Conservation (phyloP, 306 rosid genomes). For the Mucuna pruriens region DNA sequence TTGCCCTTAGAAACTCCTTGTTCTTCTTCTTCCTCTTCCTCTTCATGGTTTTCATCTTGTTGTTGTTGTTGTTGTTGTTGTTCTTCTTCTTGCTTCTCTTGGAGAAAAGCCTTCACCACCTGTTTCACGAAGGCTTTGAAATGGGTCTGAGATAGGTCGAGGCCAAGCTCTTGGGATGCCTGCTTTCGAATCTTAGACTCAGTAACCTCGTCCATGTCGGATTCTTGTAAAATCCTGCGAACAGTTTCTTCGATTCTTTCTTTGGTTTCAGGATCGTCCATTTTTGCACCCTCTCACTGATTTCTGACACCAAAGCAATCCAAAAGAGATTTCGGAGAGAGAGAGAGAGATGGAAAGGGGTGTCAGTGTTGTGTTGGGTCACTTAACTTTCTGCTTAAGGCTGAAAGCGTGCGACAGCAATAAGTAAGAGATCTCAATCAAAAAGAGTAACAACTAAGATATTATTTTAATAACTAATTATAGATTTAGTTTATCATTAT, state of each 20-base stretch:
- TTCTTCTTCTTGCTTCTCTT: constrained; percentile 47
- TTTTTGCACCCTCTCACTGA: constrained; percentile 7
- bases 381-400: not conserved
- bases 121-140: constrained; percentile 69
- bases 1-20: constrained; percentile 38
- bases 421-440: no score
- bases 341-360: not conserved
- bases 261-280: constrained; percentile 70
- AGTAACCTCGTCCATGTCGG: constrained; percentile 81
- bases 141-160: constrained; percentile 68
- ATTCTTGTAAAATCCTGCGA: constrained; percentile 60
- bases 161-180: constrained; percentile 64
- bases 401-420: not conserved
- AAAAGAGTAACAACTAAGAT: not conserved
- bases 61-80: not conserved
- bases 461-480: no score
- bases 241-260: constrained; percentile 67
- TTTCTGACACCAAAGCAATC: not conserved
- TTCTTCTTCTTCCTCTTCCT: not conserved
- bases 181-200: constrained; percentile 81
- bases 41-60: not conserved
- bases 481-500: no score
- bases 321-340: not conserved
- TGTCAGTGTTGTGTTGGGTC: not conserved
- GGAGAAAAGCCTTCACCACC: constrained; percentile 69